Evolutionary conservation across 306 rosid species (phyloP), one percentile per base, ranked within the genome.

Genomic region (Acmispon strigosus): DNA sequence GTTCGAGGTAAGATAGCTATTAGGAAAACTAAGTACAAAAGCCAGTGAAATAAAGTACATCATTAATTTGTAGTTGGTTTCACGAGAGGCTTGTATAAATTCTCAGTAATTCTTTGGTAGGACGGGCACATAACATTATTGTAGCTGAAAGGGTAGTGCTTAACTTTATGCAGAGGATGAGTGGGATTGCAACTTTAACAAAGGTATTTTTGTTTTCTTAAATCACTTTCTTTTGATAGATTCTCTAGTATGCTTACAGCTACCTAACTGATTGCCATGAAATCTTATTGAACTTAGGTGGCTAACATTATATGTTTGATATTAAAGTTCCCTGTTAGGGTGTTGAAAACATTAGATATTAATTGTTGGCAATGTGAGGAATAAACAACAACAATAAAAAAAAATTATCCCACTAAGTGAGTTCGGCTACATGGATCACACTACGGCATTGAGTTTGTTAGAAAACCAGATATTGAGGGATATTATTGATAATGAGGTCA

Each of bases 111-210:
- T 73, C 47, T 32, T 73, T 22, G 81, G 83, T 85, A 93, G 98
- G 97, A 72, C 80, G 83, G 55, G 97, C 98, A 0, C 92, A 88
- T 75, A 85, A 75, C 87, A 86, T 93, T 62, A 86, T 88, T 72
- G 85, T 85, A 55, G 98, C 97, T 62, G 94, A 93, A 80, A 84
- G 98, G 82, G 87, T 93, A 16, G 92, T 83, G 22, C 88, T 93
- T 64, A 93, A 93, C 85, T 90, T 93, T 79, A 93, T 90, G 97
- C 97, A 93, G 84, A 88, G 94, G 82, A 88, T 93, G 98, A 93
- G 98, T 76, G 94, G 97, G 76, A 88, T 93, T 75, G 98, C 98
- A 65, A 90, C 98, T 79, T 80, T 88, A 50, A 88, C 96, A 16
- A 90, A 90, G 94, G 97, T 93, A 69, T 14, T 32, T 2, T 57